These are phyloP conservation scores for Chaetomium sp. DNA, from an alignment of 2,329 filamentous ascomycete genomes.

Conservation along the genomic window DNA sequence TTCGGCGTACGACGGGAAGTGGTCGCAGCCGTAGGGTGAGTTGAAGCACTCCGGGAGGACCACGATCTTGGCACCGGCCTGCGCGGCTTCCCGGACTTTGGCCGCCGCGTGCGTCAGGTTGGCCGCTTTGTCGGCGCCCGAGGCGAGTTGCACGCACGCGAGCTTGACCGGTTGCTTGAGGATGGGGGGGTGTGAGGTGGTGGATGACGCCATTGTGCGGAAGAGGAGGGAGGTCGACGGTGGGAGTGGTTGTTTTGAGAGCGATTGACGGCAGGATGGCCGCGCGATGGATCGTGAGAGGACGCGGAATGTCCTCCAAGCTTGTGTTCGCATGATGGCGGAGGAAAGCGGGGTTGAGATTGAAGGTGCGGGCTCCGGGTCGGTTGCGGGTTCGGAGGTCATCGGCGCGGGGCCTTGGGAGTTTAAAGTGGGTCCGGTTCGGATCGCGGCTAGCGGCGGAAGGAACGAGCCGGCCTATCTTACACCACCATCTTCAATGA, in stretches of 20 bases:
- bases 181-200: conserved; percentile 43
- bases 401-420: conserved; percentile 26
- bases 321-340: conserved; percentile 30
- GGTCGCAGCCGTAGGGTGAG: conserved; percentile 88
- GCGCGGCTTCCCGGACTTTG: conserved; percentile 80
- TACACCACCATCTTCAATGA: neutral
- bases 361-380: conserved; percentile 6
- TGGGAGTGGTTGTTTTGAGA: conserved; percentile 15
- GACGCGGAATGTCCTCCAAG: conserved; percentile 29
- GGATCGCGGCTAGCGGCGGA: conserved; percentile 16
- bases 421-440: conserved; percentile 18
- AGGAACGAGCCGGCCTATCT: conserved; percentile 3
- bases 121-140: conserved; percentile 76
- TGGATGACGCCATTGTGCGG: conserved; percentile 41
- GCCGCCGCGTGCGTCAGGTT: conserved; percentile 81
- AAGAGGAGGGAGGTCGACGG: conserved; percentile 26
- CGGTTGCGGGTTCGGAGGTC: conserved; percentile 15
- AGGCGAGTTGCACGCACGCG: conserved; percentile 78
- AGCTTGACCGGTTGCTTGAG: conserved; percentile 79
- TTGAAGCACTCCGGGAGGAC: conserved; percentile 99
- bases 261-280: conserved; percentile 4
- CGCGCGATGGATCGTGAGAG: conserved; percentile 21
- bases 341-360: conserved; percentile 12
- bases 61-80: conserved; percentile 76
- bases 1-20: conserved; percentile 92